Conservation (phyloP, 1,139 yeast genomes). For the Kodamaea fungicola region DNA sequence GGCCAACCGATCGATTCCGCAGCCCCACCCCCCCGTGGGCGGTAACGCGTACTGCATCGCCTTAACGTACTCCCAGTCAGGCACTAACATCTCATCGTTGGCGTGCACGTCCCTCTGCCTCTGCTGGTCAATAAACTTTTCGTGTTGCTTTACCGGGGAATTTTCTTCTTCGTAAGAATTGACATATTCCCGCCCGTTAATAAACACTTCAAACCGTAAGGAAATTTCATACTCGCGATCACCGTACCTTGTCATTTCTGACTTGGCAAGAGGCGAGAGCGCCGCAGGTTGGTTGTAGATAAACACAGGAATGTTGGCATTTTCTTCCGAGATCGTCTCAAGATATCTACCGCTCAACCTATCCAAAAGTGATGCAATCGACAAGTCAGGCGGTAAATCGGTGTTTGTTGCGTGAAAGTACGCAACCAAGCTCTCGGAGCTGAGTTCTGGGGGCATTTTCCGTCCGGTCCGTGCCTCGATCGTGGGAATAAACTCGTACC, state of each 20-base stretch:
- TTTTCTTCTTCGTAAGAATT: conserved; percentile 98
- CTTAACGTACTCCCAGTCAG: conserved; percentile 69
- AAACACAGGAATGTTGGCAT: conserved; percentile 54
- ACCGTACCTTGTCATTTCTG: conserved; percentile 27
- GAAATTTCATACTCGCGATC: conserved; percentile 45
- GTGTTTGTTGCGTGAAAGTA: conserved; percentile 32
- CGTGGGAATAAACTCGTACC: conserved; percentile 60
- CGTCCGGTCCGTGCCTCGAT: conserved; percentile 45
- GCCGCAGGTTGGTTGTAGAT: conserved; percentile 80
- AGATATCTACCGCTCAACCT: conserved; percentile 57
- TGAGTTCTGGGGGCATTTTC: conserved; percentile 36
- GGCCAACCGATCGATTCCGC: conserved; percentile 85
- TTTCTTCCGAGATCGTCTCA: conserved; percentile 53
- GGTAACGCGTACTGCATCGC: conserved; percentile 92
- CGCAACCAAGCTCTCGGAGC: conserved; percentile 32
- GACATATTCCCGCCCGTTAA: conserved; percentile 75
- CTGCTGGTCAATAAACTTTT: conserved; percentile 60
- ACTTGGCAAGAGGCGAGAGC: conserved; percentile 86
- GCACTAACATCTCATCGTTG: conserved; percentile 64
- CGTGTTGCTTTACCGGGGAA: conserved; percentile 65
- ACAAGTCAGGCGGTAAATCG: conserved; percentile 39
- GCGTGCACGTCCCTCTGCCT: conserved; percentile 39
- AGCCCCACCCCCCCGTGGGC: conserved; percentile 98
- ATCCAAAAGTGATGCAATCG: conserved; percentile 63
- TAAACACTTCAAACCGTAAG: conserved; percentile 78